Evolutionary conservation across 2,329 filamentous ascomycete genomes (phyloP).

Genomic region (Elsinoe australis): DNA sequence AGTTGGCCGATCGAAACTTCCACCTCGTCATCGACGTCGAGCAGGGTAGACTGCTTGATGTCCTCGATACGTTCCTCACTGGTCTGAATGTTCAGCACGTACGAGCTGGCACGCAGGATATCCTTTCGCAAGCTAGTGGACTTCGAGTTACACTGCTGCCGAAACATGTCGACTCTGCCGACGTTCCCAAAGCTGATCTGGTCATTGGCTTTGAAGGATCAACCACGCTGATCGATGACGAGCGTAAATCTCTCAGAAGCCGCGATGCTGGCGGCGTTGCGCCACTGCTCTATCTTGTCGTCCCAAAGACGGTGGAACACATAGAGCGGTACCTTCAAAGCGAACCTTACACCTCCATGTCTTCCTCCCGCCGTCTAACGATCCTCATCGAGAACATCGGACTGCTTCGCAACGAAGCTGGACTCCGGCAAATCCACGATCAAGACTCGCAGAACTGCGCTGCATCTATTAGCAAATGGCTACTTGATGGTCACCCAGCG

Average conservation of each 20-base stretch:
- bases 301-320: slow-evolving; percentile 38
- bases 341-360: slow-evolving; percentile 19
- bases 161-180: not conserved
- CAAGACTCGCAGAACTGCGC: slow-evolving; percentile 25
- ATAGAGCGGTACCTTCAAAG: slow-evolving; percentile 35
- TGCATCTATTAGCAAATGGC: slow-evolving; percentile 26
- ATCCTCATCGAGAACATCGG: slow-evolving; percentile 33
- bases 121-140: not conserved
- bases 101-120: not conserved
- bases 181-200: not conserved
- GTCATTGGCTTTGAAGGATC: slow-evolving; percentile 14
- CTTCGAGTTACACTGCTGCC: slow-evolving; percentile 12
- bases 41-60: slow-evolving; percentile 26
- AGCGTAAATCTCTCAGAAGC: not conserved
- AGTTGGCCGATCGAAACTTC: slow-evolving; percentile 22
- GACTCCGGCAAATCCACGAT: slow-evolving; percentile 27
- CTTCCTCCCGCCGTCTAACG: slow-evolving; percentile 27
- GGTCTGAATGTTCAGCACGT: slow-evolving; percentile 22
- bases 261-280: not conserved
- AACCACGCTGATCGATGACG: slow-evolving; percentile 2
- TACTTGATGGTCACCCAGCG: slow-evolving; percentile 17
- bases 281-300: slow-evolving; percentile 32
- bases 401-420: slow-evolving; percentile 31
- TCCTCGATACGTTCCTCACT: slow-evolving; percentile 30
- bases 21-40: slow-evolving; percentile 29